Evolutionary conservation across 169 alveolate genomes (phyloP), one percentile per base, ranked within the genome.

Genomic region (Cryptosporidium andersoni): DNA sequence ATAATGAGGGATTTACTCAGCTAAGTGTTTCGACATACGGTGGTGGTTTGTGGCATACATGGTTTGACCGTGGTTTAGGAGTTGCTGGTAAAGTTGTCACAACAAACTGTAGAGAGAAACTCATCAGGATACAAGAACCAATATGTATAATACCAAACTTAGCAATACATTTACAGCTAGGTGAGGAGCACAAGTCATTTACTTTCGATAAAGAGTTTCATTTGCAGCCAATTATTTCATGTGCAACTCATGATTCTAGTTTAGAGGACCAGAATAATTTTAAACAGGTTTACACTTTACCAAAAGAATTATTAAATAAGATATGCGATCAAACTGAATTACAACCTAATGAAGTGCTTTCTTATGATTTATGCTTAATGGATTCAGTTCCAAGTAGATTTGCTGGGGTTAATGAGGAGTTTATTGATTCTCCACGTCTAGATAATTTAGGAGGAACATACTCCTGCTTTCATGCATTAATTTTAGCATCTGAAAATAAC

Each of bases 11-110:
- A 25, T 88, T 88, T 60, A 85, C 91, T 65, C 92, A 96, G 92
- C 88, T 95, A 36, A 94, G 96, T 66, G 96, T 97, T 9, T 92
- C 94, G 64, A 89, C 94, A 34, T 97, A 97, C 91, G 99, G 99
- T 2, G 98, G 99, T 9, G 99, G 99, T 9, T 91, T 97, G 16
- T 97, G 99, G 99, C 97, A 96, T 64, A 96, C 99, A 7, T 97
- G 99, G 99, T 92, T 97, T 88, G 99, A 97, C 64, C 93, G 99
- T 81, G 98, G 97, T 74, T 89, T 97, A 12, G 97, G 98, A 8
- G 55, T 96, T 6, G 98, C 98, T 16, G 99, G 99, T 16, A 93
- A 95, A 88, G 97, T 97, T 25, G 92, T 96, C 6, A 94, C 91
- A 60, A 91, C 93, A 49, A 92, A 92, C 43, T 92, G 93, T n/a